A percentile compares a stretch with the other conserved stretches of the same genome.
Evolutionary conservation across 106 monocot genomes (phyloP).

Genomic region (Dendrobium officinale): DNA sequence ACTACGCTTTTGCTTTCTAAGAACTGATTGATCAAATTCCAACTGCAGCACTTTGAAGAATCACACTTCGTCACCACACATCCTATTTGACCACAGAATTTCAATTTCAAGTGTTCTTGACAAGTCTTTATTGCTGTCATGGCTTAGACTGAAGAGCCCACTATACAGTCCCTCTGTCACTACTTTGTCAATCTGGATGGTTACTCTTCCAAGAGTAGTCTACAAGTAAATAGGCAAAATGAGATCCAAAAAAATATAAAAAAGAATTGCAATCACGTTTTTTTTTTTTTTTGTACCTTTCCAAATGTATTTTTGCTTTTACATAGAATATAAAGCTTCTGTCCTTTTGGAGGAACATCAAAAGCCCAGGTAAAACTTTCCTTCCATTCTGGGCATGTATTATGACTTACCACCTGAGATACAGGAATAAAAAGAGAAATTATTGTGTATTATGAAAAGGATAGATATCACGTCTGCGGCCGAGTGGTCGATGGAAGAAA

Average conservation of each 20-base stretch:
- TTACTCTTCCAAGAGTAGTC: slow-evolving; percentile 70
- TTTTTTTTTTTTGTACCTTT: slow-evolving; percentile 34
- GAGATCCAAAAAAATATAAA: background rate
- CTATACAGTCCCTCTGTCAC: slow-evolving; percentile 75
- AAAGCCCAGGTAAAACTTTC: slow-evolving; percentile 83
- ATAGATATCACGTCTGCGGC: background rate
- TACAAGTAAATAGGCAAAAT: slow-evolving; percentile 10
- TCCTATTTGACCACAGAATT: slow-evolving; percentile 75
- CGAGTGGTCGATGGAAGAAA: too few species aligned
- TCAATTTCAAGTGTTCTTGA: slow-evolving; percentile 74
- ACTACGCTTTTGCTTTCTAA: background rate
- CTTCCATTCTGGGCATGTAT: slow-evolving; percentile 69
- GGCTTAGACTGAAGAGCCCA: slow-evolving; percentile 69
- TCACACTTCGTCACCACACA: slow-evolving; percentile 31
- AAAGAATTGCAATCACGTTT: background rate
- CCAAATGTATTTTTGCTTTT: slow-evolving; percentile 88
- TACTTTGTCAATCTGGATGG: slow-evolving; percentile 84
- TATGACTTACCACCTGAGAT: slow-evolving; percentile 55
- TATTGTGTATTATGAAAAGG: background rate
- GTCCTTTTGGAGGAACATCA: slow-evolving; percentile 83
- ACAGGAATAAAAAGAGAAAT: slow-evolving; percentile 4
- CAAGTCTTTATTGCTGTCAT: slow-evolving; percentile 60
- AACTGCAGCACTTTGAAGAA: too few species aligned
- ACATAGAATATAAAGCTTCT: slow-evolving; percentile 78
- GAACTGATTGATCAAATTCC: background rate